Evolutionary conservation across 108 stramenopile species (phyloP).

Genomic region (Fistulifera pelliculosa): DNA sequence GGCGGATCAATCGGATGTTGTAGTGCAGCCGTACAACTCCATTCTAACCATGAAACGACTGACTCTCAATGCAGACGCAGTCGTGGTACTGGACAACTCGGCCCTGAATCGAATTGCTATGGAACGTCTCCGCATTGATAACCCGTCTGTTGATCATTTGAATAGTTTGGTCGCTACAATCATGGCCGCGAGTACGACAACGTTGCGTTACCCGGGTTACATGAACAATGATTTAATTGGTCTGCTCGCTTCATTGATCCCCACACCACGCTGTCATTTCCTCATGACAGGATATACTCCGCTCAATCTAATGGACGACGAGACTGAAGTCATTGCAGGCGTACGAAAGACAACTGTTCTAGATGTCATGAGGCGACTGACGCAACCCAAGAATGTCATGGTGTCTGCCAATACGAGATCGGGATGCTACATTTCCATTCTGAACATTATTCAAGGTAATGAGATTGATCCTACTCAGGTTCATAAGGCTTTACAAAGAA

Average conservation of each 20-base stretch:
- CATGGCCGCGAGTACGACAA: constrained; percentile 98
- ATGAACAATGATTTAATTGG: constrained; percentile 99
- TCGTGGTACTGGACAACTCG: constrained; percentile 94
- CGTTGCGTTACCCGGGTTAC: constrained; percentile 96
- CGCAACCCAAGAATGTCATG: constrained; percentile 99
- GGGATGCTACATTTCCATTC: constrained; percentile 95
- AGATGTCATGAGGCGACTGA: constrained; percentile 98
- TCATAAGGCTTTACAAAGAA: constrained; percentile 96
- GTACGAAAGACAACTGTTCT: constrained; percentile 98
- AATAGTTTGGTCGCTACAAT: constrained; percentile 97
- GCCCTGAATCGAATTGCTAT: constrained; percentile 94
- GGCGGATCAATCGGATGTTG: constrained; percentile 90
- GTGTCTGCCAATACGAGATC: constrained; percentile 88
- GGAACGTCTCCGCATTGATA: constrained; percentile 84
- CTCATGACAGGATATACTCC: constrained; percentile 99
- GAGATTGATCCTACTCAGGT: constrained; percentile 97
- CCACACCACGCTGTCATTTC: constrained; percentile 98
- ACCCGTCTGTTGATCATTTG: constrained; percentile 94
- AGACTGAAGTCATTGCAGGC: constrained; percentile 17
- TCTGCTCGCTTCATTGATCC: constrained; percentile 91
- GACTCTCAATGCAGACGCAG: constrained; percentile 96
- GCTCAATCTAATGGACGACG: constrained; percentile 29
- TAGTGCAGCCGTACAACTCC: constrained; percentile 98
- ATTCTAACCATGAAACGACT: constrained; percentile 93
- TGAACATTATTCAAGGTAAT: constrained; percentile 97